Evolutionary conservation across 1,284 basidiomycete species (phyloP).

Genomic region (Gomphus bonarii): DNA sequence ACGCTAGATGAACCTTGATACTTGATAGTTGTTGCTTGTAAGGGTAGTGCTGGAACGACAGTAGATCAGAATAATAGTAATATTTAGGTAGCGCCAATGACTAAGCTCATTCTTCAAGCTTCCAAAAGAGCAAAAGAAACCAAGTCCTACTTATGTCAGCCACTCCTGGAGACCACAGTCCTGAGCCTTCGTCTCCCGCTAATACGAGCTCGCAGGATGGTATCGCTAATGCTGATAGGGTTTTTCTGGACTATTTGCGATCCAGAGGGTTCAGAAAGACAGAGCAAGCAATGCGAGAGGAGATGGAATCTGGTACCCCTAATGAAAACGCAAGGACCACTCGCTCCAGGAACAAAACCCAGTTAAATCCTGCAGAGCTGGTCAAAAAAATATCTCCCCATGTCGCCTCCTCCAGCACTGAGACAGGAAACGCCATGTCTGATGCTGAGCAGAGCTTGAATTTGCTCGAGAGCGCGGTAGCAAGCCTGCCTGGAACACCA

Average conservation of each 20-base stretch:
- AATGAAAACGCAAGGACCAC: neutral
- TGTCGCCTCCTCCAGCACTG: conserved; percentile 11
- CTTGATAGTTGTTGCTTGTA: neutral
- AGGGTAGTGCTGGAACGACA: neutral
- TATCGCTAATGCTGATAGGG: conserved; percentile 27
- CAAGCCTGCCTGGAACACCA: conserved; percentile 13
- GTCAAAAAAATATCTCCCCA: conserved; percentile 27
- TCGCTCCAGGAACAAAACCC: conserved; percentile 13
- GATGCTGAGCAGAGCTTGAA: conserved; percentile 25
- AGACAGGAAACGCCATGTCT: conserved; percentile 23
- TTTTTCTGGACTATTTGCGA: conserved; percentile 79
- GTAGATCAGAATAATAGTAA: too few species aligned
- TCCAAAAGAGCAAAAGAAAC: too few species aligned
- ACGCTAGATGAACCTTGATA: conserved; percentile 12
- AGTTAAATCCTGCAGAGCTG: conserved; percentile 52
- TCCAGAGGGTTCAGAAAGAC: conserved; percentile 72
- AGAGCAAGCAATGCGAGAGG: conserved; percentile 63
- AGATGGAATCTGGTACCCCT: conserved; percentile 34
- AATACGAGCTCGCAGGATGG: neutral
- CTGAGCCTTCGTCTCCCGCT: neutral
- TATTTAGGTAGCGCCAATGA: too few species aligned
- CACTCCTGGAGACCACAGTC: neutral
- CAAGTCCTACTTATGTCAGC: neutral
- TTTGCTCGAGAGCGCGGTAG: conserved; percentile 20
- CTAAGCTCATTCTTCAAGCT: too few species aligned